Percentiles rank a stretch among this genome's conserved stretches.
Evolutionary conservation across 495 filamentous ascomycete species (phyloP).

Genomic region (Aspergillus leporis): DNA sequence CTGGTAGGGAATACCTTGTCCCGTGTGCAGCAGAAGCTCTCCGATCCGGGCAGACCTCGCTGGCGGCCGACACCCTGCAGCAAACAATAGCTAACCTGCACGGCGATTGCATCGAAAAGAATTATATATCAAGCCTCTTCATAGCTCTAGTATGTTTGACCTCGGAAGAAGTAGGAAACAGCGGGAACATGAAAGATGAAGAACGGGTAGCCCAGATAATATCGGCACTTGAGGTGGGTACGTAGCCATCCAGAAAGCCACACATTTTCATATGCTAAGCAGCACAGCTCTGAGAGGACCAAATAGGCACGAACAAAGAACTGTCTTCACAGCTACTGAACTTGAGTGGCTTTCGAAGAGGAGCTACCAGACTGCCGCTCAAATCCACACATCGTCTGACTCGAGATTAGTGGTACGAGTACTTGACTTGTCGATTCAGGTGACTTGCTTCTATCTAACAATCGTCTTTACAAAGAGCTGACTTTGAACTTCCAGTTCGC

Average conservation of each 20-base stretch:
- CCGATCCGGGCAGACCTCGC: constrained; percentile 56
- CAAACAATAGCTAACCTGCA: constrained; percentile 58
- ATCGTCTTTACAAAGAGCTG: not conserved
- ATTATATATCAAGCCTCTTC: constrained; percentile 49
- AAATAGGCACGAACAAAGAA: constrained; percentile 22
- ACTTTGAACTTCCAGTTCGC: constrained; percentile 48
- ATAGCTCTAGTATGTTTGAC: constrained; percentile 61
- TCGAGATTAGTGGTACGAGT: constrained; percentile 55
- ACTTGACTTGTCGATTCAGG: constrained; percentile 56
- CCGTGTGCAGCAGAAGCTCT: constrained; percentile 79
- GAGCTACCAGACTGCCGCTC: constrained; percentile 72
- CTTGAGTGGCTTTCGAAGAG: constrained; percentile 81
- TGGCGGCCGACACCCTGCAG: constrained; percentile 59
- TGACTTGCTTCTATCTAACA: constrained; percentile 10
- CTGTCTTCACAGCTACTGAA: constrained; percentile 59
- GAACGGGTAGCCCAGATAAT: constrained; percentile 53
- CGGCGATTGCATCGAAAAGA: constrained; percentile 44
- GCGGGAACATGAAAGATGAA: constrained; percentile 20
- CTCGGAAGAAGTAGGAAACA: constrained; percentile 50
- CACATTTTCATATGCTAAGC: constrained; percentile 24
- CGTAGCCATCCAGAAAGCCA: constrained; percentile 14
- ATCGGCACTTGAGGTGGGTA: constrained; percentile 63
- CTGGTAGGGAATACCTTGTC: constrained; percentile 63
- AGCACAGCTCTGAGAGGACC: constrained; percentile 48
- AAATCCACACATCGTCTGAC: constrained; percentile 55